phyloP scores from a whole-genome alignment of 495 filamentous ascomycete species.

The Monascus purpureus region DNA sequence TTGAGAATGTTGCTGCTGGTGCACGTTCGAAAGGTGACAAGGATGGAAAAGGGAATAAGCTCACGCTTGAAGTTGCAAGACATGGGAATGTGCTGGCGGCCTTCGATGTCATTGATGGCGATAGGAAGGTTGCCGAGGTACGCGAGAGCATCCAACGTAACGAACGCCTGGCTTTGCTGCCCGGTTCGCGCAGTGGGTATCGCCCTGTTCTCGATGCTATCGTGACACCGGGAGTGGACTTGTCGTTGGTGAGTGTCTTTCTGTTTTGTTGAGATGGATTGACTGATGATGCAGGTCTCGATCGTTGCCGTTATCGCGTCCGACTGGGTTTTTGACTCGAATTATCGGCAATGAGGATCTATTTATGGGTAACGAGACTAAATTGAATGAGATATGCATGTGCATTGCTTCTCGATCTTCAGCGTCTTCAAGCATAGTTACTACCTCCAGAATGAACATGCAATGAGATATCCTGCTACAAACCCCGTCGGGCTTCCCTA shows the following conservation, averaged over 20 bases:
- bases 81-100: slow-evolving; percentile 8
- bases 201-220: slow-evolving; percentile 11
- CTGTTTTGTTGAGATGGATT: neutral
- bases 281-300: slow-evolving; percentile 3
- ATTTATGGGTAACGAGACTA: too few relatives aligned
- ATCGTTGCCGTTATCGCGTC: slow-evolving; percentile 6
- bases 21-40: slow-evolving; percentile 7
- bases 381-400: too few relatives aligned
- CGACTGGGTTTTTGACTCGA: slow-evolving; percentile 5
- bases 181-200: slow-evolving; percentile 2
- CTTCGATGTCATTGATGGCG: slow-evolving; percentile 15
- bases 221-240: slow-evolving; percentile 12
- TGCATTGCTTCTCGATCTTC: too few relatives aligned
- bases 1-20: slow-evolving; percentile 12
- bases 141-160: slow-evolving; percentile 15
- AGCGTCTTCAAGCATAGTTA: too few relatives aligned
- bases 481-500: too few relatives aligned
- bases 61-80: slow-evolving; percentile 9
- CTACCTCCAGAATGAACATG: too few relatives aligned
- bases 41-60: slow-evolving; percentile 6
- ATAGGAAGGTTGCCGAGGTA: slow-evolving; percentile 13
- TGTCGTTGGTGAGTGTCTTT: slow-evolving; percentile 9
- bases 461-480: too few relatives aligned
- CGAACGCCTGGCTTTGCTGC: slow-evolving; percentile 9
- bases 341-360: too few relatives aligned